Percentiles rank a stretch among this genome's conserved stretches.
phyloP scores from a whole-genome alignment of 768 basidiomycete genomes.

The Phaffia australis region DNA sequence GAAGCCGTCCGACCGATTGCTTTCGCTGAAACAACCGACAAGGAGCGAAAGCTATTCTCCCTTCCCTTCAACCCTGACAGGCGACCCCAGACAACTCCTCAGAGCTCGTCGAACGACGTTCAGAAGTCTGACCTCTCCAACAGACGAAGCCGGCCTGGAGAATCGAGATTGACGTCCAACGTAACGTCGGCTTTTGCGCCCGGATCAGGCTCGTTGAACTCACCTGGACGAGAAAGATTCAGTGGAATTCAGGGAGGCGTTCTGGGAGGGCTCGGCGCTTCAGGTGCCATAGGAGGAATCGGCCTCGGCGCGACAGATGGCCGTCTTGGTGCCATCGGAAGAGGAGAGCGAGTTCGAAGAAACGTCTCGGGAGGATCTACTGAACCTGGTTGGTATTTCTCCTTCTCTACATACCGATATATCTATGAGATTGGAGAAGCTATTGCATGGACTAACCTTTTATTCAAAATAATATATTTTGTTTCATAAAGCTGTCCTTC shows the following conservation, averaged over 20 bases:
- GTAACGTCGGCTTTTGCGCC: slow-evolving; percentile 4
- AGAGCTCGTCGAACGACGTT: slow-evolving; percentile 12
- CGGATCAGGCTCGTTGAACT: slow-evolving; percentile 8
- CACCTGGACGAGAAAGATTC: slow-evolving; percentile 22
- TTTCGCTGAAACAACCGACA: slow-evolving; percentile 13
- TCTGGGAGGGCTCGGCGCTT: slow-evolving; percentile 19
- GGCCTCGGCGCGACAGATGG: slow-evolving; percentile 1
- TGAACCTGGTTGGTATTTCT: slow-evolving; percentile 3
- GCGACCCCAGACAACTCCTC: slow-evolving; percentile 17
- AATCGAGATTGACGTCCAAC: slow-evolving; percentile 10
- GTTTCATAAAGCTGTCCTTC: slow-evolving; percentile 11
- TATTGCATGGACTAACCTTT: no score
- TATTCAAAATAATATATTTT: no score
- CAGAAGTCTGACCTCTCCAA: slow-evolving; percentile 4
- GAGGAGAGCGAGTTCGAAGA: neutral
- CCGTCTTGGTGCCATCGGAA: slow-evolving; percentile 4
- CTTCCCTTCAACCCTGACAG: slow-evolving; percentile 24
- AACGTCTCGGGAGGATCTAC: neutral
- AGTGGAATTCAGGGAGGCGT: slow-evolving; percentile 25
- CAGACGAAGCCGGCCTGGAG: slow-evolving; percentile 1
- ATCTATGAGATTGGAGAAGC: no score
- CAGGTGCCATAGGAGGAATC: slow-evolving; percentile 1
- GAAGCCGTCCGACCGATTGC: slow-evolving; percentile 56
- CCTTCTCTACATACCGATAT: no score
- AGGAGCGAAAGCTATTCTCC: slow-evolving; percentile 23